A percentile compares a stretch with the other conserved stretches of the same genome.
phyloP scores from a whole-genome alignment of 2,329 filamentous ascomycete species.

The Fusarium vanettenii region DNA sequence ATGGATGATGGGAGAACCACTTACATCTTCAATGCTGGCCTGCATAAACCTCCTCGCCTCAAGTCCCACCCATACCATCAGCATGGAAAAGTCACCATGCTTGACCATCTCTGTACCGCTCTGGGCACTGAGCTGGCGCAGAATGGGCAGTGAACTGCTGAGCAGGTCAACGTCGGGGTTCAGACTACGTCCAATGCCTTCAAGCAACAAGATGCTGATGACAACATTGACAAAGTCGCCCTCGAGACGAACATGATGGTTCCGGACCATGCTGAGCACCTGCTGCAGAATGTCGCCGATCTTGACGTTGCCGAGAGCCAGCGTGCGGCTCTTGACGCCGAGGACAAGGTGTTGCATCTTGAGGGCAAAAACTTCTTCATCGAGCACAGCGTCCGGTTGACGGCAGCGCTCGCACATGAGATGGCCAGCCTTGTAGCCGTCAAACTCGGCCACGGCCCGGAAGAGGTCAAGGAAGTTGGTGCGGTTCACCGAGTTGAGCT shows the following conservation, averaged over 20 bases:
- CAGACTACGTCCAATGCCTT: slow-evolving; percentile 90
- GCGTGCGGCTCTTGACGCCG: slow-evolving; percentile 88
- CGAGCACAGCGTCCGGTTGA: slow-evolving; percentile 89
- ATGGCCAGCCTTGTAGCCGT: slow-evolving; percentile 93
- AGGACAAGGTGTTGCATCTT: slow-evolving; percentile 98
- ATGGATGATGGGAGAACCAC: slow-evolving; percentile 48
- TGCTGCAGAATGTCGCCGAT: slow-evolving; percentile 95
- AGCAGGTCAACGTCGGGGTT: slow-evolving; percentile 91
- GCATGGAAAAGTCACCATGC: slow-evolving; percentile 82
- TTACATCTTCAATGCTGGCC: slow-evolving; percentile 87
- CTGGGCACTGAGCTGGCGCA: slow-evolving; percentile 86
- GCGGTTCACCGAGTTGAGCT: slow-evolving; percentile 88
- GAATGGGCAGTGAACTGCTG: slow-evolving; percentile 85
- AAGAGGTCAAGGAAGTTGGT: slow-evolving; percentile 95
- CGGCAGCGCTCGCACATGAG: slow-evolving; percentile 97
- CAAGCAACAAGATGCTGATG: slow-evolving; percentile 90
- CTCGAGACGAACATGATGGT: slow-evolving; percentile 92
- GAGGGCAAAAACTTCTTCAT: slow-evolving; percentile 90
- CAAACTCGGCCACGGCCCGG: slow-evolving; percentile 94
- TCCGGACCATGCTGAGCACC: slow-evolving; percentile 90
- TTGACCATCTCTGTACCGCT: slow-evolving; percentile 77
- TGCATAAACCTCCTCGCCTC: slow-evolving; percentile 91
- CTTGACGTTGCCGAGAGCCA: slow-evolving; percentile 93
- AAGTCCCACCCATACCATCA: slow-evolving; percentile 90
- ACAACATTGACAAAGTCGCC: slow-evolving; percentile 99